These are phyloP conservation scores for Ambrosia trifida DNA, from an alignment of 129 eudicot species.

Conservation along the genomic window DNA sequence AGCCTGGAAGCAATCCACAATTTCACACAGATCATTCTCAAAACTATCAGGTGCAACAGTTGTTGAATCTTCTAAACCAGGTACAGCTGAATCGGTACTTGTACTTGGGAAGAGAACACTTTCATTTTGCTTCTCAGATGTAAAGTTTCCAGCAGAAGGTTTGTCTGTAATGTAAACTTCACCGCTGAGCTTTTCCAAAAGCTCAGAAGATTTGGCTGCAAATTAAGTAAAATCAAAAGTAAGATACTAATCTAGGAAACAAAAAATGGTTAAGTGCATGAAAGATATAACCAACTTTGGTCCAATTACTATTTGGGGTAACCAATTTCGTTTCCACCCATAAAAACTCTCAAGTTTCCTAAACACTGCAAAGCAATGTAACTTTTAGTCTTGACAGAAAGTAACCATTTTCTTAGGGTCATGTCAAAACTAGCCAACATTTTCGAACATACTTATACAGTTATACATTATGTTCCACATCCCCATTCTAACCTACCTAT, in stretches of 20 bases:
- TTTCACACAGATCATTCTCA: constrained; percentile 50
- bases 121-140: constrained; percentile 28
- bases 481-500: background rate
- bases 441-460: background rate
- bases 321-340: constrained; percentile 4
- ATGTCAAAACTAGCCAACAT: background rate
- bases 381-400: background rate
- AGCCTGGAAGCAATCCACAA: constrained; percentile 20
- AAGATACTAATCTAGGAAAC: constrained; percentile 7
- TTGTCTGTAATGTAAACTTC: constrained; percentile 21
- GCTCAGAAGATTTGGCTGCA: constrained; percentile 45
- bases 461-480: background rate
- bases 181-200: constrained; percentile 24
- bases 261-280: background rate
- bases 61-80: constrained; percentile 37
- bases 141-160: constrained; percentile 30
- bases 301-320: background rate
- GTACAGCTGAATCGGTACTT: constrained; percentile 31
- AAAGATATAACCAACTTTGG: background rate
- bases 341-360: background rate
- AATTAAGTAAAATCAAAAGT: constrained; percentile 20
- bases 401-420: background rate
- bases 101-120: constrained; percentile 21
- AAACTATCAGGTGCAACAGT: constrained; percentile 67
- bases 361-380: background rate